These are phyloP conservation scores for Aureobasidium mangrovei DNA, from an alignment of 2,329 filamentous ascomycete species.

Conservation along the genomic window DNA sequence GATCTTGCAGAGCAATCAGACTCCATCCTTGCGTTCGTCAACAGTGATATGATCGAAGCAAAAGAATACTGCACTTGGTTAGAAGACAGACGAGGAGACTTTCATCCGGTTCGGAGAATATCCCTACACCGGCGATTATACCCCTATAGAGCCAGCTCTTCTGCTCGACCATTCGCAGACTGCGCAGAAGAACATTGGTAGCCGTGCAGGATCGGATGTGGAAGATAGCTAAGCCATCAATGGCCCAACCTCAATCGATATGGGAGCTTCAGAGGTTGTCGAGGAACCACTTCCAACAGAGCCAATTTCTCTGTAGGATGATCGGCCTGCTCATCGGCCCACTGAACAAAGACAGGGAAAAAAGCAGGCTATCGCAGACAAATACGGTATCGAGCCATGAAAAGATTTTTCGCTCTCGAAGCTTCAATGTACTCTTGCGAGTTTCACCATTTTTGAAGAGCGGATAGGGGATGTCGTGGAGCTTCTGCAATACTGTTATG, in stretches of 20 bases:
- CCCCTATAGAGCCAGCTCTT: constrained; percentile 6
- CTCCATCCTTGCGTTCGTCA: constrained; percentile 37
- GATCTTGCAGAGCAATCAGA: constrained; percentile 37
- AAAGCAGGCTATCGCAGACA: constrained; percentile 30
- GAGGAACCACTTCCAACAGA: not conserved
- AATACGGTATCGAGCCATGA: constrained; percentile 30
- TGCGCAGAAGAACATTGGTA: not conserved
- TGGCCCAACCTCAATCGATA: not conserved
- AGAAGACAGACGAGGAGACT: constrained; percentile 41
- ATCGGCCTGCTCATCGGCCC: not conserved
- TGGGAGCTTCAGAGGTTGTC: not conserved
- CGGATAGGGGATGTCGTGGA: constrained; percentile 25
- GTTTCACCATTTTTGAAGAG: constrained; percentile 25
- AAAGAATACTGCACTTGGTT: constrained; percentile 31
- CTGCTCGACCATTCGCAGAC: not conserved
- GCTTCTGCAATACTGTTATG: constrained; percentile 30
- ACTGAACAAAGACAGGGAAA: not conserved
- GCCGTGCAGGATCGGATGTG: not conserved
- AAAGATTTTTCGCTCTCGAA: constrained; percentile 26
- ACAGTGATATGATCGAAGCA: constrained; percentile 38
- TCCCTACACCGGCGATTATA: constrained; percentile 42
- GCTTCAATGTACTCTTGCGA: constrained; percentile 26
- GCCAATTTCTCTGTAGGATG: not conserved
- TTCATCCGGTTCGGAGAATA: constrained; percentile 43
- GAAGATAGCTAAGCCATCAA: not conserved